Evolutionary conservation across 495 filamentous ascomycete species (phyloP).

Genomic region (Penicillium goetzii): DNA sequence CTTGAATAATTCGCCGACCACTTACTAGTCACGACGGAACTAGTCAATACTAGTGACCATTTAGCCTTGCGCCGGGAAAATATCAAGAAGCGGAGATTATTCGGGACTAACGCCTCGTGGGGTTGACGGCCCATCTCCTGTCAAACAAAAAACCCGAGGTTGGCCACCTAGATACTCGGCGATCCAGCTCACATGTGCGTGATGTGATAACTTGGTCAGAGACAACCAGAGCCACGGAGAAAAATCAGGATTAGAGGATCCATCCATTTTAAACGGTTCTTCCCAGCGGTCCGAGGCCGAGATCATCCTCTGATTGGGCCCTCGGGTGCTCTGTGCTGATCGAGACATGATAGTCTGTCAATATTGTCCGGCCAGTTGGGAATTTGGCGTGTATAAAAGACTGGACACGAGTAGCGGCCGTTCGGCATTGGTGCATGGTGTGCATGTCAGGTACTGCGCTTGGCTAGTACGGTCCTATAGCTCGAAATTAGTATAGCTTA

Average conservation of each 20-base stretch:
- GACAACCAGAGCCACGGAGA: background rate
- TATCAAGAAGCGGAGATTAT: conserved; percentile 28
- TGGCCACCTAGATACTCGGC: background rate
- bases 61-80: conserved; percentile 3
- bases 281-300: conserved; percentile 4
- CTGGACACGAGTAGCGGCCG: background rate
- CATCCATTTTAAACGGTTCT: conserved; percentile 16
- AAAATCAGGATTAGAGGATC: background rate
- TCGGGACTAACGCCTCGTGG: conserved; percentile 25
- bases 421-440: background rate
- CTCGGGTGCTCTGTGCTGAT: background rate
- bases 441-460: conserved; percentile 4
- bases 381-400: conserved; percentile 12
- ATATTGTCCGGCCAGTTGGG: conserved; percentile 9
- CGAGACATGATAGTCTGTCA: background rate
- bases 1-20: conserved; percentile 26
- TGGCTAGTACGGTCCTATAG: background rate
- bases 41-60: background rate
- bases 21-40: conserved; percentile 8
- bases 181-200: conserved; percentile 13
- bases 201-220: conserved; percentile 10
- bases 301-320: background rate
- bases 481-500: background rate
- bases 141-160: conserved; percentile 11
- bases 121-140: conserved; percentile 4